Evolutionary conservation across 305 asterid species (phyloP).

Genomic region (Fraxinus baroniana): DNA sequence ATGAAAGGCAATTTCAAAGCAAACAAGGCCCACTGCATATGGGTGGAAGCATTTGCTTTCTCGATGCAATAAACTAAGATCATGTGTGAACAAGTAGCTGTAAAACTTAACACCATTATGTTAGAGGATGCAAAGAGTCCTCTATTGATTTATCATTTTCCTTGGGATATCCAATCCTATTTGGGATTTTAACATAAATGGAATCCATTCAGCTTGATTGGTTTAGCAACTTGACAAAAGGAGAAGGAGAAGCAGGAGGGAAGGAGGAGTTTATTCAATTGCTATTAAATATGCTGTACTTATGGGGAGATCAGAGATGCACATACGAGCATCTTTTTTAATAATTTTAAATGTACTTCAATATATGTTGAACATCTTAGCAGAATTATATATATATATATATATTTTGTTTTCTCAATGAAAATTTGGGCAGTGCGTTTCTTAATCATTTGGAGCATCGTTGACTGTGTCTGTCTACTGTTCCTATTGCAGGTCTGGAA

Average conservation of each 20-base stretch:
- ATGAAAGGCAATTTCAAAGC: not conserved
- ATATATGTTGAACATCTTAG: not conserved
- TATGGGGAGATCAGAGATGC: not conserved
- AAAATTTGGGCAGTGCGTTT: not conserved
- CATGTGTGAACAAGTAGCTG: not conserved
- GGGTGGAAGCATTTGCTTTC: not conserved
- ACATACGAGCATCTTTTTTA: not conserved
- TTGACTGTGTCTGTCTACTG: not conserved
- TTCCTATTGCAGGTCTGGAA: constrained; percentile 57
- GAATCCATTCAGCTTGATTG: not conserved
- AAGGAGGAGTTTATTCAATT: not conserved
- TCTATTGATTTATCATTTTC: not conserved
- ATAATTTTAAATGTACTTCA: not conserved
- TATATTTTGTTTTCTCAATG: not conserved
- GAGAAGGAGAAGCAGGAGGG: not conserved
- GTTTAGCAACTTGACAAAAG: not conserved
- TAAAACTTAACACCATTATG: not conserved
- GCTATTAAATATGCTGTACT: not conserved
- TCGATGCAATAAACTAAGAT: not conserved
- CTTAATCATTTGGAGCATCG: not conserved
- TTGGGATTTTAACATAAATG: not conserved
- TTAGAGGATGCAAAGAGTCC: not conserved
- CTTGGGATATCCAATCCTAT: not conserved
- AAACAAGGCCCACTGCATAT: not conserved
- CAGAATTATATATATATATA: not conserved